These are phyloP conservation scores for Toxicodendron radicans DNA, from an alignment of 345 rosid species.

Conservation along the genomic window DNA sequence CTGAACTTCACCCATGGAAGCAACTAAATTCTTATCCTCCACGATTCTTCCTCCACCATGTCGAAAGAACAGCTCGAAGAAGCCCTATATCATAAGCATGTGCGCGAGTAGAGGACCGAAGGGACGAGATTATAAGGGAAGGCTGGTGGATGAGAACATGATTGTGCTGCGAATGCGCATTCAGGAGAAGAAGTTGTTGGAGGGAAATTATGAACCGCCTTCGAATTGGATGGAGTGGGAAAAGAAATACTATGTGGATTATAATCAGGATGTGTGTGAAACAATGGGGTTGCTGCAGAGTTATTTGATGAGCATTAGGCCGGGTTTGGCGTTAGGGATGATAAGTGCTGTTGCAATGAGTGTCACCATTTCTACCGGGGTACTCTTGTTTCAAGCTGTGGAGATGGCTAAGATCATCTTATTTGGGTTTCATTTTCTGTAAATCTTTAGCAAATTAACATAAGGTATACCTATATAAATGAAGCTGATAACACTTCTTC, in stretches of 20 bases:
- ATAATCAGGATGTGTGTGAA: constrained; percentile 28
- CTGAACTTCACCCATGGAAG: constrained; percentile 5
- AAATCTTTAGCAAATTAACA: too few relatives aligned
- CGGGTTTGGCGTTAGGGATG: constrained; percentile 27
- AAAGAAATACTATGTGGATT: constrained; percentile 18
- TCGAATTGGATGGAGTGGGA: constrained; percentile 42
- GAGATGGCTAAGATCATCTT: constrained; percentile 10
- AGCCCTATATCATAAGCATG: neutral
- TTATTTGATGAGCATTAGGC: constrained; percentile 28
- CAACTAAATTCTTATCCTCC: neutral
- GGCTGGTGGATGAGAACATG: constrained; percentile 34
- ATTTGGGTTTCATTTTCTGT: neutral
- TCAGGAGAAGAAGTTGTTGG: constrained; percentile 24
- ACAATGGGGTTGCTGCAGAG: constrained; percentile 30
- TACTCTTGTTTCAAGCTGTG: constrained; percentile 17
- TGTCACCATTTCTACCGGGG: constrained; percentile 14
- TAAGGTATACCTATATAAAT: too few relatives aligned
- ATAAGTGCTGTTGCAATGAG: constrained; percentile 11
- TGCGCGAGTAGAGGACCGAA: neutral
- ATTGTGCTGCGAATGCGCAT: constrained; percentile 30
- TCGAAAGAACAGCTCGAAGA: neutral
- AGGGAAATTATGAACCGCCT: constrained; percentile 14
- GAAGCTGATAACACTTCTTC: too few relatives aligned
- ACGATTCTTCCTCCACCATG: neutral
- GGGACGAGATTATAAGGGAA: constrained; percentile 16